A percentile compares a stretch with the other conserved stretches of the same genome.
phyloP scores from a whole-genome alignment of 768 basidiomycete species.

The Hericium erinaceus region DNA sequence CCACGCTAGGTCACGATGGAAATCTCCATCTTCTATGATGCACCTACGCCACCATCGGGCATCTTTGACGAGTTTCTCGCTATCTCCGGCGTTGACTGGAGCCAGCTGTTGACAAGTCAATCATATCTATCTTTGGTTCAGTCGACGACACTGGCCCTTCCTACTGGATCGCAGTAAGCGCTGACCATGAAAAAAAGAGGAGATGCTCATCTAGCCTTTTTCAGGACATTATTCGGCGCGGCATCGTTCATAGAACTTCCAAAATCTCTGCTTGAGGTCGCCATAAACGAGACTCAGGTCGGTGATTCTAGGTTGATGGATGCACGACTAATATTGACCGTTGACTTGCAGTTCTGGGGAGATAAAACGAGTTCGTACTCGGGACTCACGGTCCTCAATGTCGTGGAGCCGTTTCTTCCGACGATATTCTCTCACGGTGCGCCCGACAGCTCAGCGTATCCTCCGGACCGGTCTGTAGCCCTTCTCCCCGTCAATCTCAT shows the following conservation, averaged over 20 bases:
- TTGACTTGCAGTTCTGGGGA: slow-evolving; percentile 35
- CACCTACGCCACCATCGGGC: slow-evolving; percentile 36
- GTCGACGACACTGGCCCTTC: slow-evolving; percentile 21
- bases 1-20: slow-evolving; percentile 19
- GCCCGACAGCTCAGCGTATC: slow-evolving; percentile 6
- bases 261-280: slow-evolving; percentile 23
- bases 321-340: too few species aligned
- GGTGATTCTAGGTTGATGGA: neutral
- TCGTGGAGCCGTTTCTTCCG: slow-evolving; percentile 4
- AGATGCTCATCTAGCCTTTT: neutral
- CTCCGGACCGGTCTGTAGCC: slow-evolving; percentile 9
- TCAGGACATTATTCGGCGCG: neutral
- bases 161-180: neutral
- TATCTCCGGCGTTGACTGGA: slow-evolving; percentile 27
- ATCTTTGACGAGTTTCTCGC: slow-evolving; percentile 44
- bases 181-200: neutral
- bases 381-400: slow-evolving; percentile 34
- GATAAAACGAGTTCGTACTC: slow-evolving; percentile 23
- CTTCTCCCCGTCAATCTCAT: slow-evolving; percentile 9
- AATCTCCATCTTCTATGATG: slow-evolving; percentile 50
- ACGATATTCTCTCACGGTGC: slow-evolving; percentile 7
- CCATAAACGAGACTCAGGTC: slow-evolving; percentile 36
- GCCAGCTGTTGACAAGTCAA: slow-evolving; percentile 29
- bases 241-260: neutral
- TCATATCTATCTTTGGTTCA: slow-evolving; percentile 33